Conservation (phyloP, 371 early-diverging fungal species). For the Zancudomyces culisetae region DNA sequence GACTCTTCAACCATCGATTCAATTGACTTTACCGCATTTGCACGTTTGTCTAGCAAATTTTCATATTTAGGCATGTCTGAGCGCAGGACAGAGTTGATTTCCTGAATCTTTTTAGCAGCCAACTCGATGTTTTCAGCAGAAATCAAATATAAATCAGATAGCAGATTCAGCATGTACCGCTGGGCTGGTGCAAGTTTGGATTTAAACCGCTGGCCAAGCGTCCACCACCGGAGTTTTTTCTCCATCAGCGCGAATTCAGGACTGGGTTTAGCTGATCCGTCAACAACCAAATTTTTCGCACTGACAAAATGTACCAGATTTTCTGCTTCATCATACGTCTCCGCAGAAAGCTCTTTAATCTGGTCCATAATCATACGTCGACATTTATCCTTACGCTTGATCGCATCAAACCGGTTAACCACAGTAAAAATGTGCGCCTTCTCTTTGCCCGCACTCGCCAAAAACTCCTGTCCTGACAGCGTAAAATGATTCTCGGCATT, state of each 20-base stretch:
- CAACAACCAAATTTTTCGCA: constrained; percentile 27
- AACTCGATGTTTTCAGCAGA: constrained; percentile 25
- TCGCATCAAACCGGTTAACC: constrained; percentile 90
- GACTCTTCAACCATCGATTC: constrained; percentile 16
- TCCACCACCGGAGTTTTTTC: constrained; percentile 68
- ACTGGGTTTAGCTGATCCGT: constrained; percentile 14
- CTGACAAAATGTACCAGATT: constrained; percentile 93
- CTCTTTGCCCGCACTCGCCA: constrained; percentile 85
- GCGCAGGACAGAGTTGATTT: constrained; percentile 24
- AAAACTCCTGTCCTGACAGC: constrained; percentile 85
- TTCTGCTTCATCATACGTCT: constrained; percentile 72
- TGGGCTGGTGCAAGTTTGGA: constrained; percentile 89
- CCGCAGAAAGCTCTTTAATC: constrained; percentile 77
- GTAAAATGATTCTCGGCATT: constrained; percentile 97
- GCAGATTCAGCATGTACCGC: constrained; percentile 62
- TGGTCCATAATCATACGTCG: constrained; percentile 79
- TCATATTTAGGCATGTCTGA: constrained; percentile 24
- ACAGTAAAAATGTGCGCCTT: constrained; percentile 96
- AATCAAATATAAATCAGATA: constrained; percentile 35
- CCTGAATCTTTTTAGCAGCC: constrained; percentile 13
- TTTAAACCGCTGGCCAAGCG: constrained; percentile 81
- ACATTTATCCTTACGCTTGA: constrained; percentile 83
- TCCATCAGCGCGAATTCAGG: constrained; percentile 63
- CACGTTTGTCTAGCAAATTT: constrained; percentile 12
- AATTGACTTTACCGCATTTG: constrained; percentile 7